Evolutionary conservation across 257 asterid species (phyloP), one percentile per base, ranked within the genome.

Genomic region (Primulina huaijiensis): DNA sequence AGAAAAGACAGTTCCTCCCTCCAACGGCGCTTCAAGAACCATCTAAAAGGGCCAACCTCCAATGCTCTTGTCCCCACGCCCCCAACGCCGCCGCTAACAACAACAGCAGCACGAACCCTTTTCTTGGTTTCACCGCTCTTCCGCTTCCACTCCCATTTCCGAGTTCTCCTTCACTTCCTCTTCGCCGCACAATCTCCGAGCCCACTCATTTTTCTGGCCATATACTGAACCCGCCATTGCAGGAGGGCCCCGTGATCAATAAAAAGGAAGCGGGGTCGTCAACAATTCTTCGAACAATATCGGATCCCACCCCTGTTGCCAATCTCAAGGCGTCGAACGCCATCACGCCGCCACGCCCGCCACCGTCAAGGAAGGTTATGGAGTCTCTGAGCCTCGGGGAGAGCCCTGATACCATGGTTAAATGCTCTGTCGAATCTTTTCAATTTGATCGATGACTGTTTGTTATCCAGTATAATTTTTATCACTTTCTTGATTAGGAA

Each of bases 101-200:
- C 52, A 55, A 9, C 23, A 11, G n/a, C 53, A 43, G 53, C 53
- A 43, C 3, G 1, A 43, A 43, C n/a, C 53, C 53, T 43, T 62
- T 56, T 66, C 53, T 16, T 6, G 80, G 78, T 21, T 78, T 43
- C 80, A 74, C 62, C 1, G 72, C 69, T 29, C 60, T 78, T 65
- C 72, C 67, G 27, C 79, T 74, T 19, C 77, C 82, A 6, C 55
- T 37, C 10, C 5, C 72, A n/a, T 66, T 67, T 64, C 60, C 71
- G n/a, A 20, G 72, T 50, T 50, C 65, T 6, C 23, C 79, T 0
- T 66, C 68, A 4, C 29, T 72, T 37, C 72, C 59, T 67, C 83
- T 84, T 63, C 75, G 72, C 73, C 89, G 89, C 67, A 79, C 83
- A 7, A 5, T 70, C 53, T 84, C 89, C 4, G 83, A 75, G 57